Evolutionary conservation across 495 filamentous ascomycete species (phyloP).

Genomic region (Aspergillus bridgeri): DNA sequence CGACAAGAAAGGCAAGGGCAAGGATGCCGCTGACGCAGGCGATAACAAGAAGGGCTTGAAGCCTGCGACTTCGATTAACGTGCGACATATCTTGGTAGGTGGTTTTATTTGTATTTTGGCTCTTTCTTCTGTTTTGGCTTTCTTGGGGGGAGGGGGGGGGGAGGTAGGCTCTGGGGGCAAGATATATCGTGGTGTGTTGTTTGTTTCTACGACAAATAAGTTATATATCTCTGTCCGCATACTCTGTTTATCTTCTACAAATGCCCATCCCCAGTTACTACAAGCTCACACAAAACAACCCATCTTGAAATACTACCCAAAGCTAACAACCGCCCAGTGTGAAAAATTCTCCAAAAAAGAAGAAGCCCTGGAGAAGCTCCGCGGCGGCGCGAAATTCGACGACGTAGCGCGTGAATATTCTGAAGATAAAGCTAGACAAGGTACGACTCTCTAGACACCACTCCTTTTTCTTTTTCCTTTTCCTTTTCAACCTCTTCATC

Average conservation of each 20-base stretch:
- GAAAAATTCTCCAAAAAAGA: conserved; percentile 87
- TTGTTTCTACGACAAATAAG: no score
- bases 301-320: no score
- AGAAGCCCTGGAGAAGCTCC: conserved; percentile 75
- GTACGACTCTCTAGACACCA: no score
- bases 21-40: conserved; percentile 43
- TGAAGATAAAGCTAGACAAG: conserved; percentile 84
- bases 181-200: no score
- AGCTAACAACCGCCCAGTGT: conserved; percentile 49
- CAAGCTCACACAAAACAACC: no score
- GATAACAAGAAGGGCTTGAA: conserved; percentile 55
- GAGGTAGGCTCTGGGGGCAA: neutral
- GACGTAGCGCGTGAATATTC: conserved; percentile 83
- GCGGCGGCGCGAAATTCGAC: conserved; percentile 77
- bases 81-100: conserved; percentile 80
- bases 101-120: conserved; percentile 5
- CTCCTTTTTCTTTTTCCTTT: no score
- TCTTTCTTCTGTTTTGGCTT: neutral
- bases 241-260: no score
- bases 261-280: no score
- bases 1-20: conserved; percentile 49
- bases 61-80: conserved; percentile 75
- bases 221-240: no score
- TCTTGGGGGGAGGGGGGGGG: neutral
- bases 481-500: no score